Percentiles rank a stretch among this genome's conserved stretches.
Conservation (phyloP, 1,284 basidiomycete species). For the Schizophyllum commune region DNA sequence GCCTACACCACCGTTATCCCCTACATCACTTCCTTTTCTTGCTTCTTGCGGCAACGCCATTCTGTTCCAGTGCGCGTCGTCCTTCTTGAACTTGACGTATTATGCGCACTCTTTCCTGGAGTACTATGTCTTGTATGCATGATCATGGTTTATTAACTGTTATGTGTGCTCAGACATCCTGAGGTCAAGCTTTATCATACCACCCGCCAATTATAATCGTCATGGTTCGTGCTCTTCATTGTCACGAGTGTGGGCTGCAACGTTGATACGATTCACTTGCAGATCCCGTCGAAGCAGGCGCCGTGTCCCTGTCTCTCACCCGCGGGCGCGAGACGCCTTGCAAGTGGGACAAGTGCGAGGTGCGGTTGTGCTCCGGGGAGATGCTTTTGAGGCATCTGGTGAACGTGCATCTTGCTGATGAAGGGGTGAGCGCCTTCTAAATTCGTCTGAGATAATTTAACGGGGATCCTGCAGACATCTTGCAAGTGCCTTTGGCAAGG, state of each 20-base stretch:
- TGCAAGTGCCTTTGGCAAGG: constrained; percentile 41
- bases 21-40: too few relatives aligned
- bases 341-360: background rate
- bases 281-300: background rate
- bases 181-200: background rate
- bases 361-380: background rate
- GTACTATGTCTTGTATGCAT: background rate
- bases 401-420: background rate
- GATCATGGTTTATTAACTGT: background rate
- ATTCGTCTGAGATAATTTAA: background rate
- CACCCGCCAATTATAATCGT: background rate
- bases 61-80: background rate
- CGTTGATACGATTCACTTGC: background rate
- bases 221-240: background rate
- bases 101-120: background rate
- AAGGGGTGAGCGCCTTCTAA: background rate
- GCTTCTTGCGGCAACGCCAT: too few relatives aligned
- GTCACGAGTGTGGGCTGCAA: background rate
- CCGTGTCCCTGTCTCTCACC: background rate
- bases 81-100: background rate
- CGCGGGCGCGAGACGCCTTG: background rate
- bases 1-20: too few relatives aligned
- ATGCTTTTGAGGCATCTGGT: background rate
- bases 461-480: constrained; percentile 15
- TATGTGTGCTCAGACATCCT: background rate